Evolutionary conservation across 148 eudicot genomes (phyloP).

Genomic region (Arbutus unedo): DNA sequence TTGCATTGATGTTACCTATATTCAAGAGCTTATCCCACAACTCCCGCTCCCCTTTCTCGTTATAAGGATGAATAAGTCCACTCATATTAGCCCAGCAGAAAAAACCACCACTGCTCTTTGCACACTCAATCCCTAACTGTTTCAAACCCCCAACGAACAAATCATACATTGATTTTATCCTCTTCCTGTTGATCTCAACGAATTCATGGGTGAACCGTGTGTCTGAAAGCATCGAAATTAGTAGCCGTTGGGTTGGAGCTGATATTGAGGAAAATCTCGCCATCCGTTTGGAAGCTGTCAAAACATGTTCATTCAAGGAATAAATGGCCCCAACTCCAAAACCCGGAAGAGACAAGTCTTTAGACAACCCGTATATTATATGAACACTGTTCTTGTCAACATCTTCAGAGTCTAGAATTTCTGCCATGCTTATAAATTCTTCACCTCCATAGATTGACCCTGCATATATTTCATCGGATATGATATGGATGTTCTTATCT

Average conservation of each 20-base stretch:
- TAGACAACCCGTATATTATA: conserved; percentile 73
- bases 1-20: conserved; percentile 58
- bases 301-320: conserved; percentile 56
- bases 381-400: conserved; percentile 70
- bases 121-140: conserved; percentile 58
- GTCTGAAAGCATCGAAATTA: conserved; percentile 74
- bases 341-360: conserved; percentile 68
- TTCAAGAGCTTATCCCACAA: conserved; percentile 80
- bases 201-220: conserved; percentile 45
- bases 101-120: conserved; percentile 72
- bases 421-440: conserved; percentile 76
- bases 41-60: conserved; percentile 87
- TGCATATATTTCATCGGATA: conserved; percentile 75
- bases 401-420: conserved; percentile 60
- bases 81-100: conserved; percentile 92
- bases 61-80: conserved; percentile 49
- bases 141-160: conserved; percentile 62
- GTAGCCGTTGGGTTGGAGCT: conserved; percentile 67
- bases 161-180: conserved; percentile 51
- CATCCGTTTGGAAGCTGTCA: conserved; percentile 61
- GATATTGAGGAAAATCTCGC: conserved; percentile 77
- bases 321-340: conserved; percentile 72
- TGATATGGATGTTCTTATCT: conserved; percentile 82
- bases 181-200: conserved; percentile 42
- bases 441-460: conserved; percentile 59